These are phyloP conservation scores for Fraxinus paxiana DNA, from an alignment of 305 asterid genomes.

Conservation along the genomic window DNA sequence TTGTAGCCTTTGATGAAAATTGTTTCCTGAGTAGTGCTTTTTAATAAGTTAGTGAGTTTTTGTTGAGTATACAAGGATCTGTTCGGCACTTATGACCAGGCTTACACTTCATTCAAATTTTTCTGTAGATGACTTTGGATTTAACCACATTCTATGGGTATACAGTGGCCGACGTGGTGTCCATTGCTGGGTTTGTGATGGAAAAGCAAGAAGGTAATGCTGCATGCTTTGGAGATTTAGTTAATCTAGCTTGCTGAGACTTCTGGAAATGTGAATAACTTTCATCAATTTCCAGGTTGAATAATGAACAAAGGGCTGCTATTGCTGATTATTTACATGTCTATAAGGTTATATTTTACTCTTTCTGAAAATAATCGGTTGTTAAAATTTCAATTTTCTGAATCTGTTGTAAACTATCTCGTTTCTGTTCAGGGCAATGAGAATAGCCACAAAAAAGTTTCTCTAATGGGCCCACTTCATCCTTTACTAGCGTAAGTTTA, in stretches of 20 bases:
- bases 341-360: slow-evolving; percentile 57
- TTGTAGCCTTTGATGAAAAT: not conserved
- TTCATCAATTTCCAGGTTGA: slow-evolving; percentile 53
- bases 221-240: slow-evolving; percentile 12
- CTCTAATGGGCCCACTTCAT: slow-evolving; percentile 64
- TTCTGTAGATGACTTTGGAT: slow-evolving; percentile 81
- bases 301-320: slow-evolving; percentile 78
- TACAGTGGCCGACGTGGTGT: slow-evolving; percentile 98
- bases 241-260: not conserved
- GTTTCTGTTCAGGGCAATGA: slow-evolving; percentile 65
- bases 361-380: not conserved
- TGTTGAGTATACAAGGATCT: not conserved
- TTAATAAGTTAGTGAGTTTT: not conserved
- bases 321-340: slow-evolving; percentile 78
- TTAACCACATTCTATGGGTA: slow-evolving; percentile 88
- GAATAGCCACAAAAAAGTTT: slow-evolving; percentile 62
- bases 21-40: not conserved
- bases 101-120: slow-evolving; percentile 11
- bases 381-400: not conserved
- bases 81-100: slow-evolving; percentile 11
- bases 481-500: slow-evolving; percentile 75
- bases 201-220: slow-evolving; percentile 81
- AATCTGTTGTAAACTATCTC: slow-evolving; percentile 15
- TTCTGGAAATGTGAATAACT: slow-evolving; percentile 17
- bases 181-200: slow-evolving; percentile 98